Evolutionary conservation across 306 rosid genomes (phyloP).

Genomic region (Sechiopsis laciniata): DNA sequence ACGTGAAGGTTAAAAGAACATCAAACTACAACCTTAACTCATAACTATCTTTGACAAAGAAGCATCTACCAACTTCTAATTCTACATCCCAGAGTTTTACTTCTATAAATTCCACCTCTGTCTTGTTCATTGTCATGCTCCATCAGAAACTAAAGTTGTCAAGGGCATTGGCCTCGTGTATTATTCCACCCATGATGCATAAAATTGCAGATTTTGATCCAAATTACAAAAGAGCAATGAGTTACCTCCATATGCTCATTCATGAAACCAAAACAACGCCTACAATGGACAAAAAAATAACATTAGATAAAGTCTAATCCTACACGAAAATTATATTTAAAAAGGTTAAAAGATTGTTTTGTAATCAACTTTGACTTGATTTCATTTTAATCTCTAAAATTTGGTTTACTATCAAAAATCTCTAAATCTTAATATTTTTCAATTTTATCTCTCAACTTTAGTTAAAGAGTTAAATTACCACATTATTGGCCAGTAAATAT

Average conservation of each 20-base stretch:
- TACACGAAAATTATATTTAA: background rate
- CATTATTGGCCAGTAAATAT: background rate
- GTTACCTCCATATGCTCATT: conserved; percentile 13
- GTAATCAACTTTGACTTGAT: background rate
- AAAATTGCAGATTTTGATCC: background rate
- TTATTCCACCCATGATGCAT: background rate
- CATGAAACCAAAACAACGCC: background rate
- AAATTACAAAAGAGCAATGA: conserved; percentile 1
- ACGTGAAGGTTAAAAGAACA: background rate
- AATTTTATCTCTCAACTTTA: background rate
- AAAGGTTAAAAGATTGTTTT: background rate
- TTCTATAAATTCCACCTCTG: background rate
- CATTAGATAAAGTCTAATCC: conserved; percentile 16
- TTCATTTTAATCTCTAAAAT: background rate
- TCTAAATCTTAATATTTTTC: background rate
- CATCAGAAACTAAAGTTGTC: background rate
- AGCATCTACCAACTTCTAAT: background rate
- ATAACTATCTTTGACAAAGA: background rate
- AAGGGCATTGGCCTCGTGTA: background rate
- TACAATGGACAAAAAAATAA: conserved; percentile 8
- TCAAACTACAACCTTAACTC: background rate
- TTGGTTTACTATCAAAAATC: too few species aligned
- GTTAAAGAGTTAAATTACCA: background rate
- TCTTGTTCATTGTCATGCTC: background rate
- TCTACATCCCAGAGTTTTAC: background rate